Percentiles rank a stretch among this genome's conserved stretches.
Conservation (phyloP, 129 eudicot genomes). For the Pseudognaphalium luteoalbum region DNA sequence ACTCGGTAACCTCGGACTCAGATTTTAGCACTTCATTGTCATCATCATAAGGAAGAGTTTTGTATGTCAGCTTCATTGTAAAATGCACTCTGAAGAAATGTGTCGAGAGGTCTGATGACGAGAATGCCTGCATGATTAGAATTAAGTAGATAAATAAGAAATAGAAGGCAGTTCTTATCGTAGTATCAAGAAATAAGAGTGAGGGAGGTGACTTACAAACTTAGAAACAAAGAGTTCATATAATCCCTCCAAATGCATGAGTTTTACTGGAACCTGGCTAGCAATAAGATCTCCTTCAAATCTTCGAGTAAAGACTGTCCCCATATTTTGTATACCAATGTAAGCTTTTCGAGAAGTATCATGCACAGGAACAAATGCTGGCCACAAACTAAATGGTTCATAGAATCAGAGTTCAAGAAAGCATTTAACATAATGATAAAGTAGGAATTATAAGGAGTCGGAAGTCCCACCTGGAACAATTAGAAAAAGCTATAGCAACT, state of each 20-base stretch:
- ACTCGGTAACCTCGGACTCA: slow-evolving; percentile 46
- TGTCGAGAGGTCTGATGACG: slow-evolving; percentile 78
- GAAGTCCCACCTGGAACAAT: slow-evolving; percentile 73
- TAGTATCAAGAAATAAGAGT: not conserved
- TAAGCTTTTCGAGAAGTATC: slow-evolving; percentile 89
- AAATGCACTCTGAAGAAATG: slow-evolving; percentile 69
- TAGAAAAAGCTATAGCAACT: slow-evolving; percentile 90
- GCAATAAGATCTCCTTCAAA: slow-evolving; percentile 92
- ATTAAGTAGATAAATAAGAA: slow-evolving; percentile 15
- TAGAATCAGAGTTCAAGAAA: slow-evolving; percentile 26
- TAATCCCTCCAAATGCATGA: slow-evolving; percentile 97
- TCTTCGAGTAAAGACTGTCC: slow-evolving; percentile 89
- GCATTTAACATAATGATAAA: slow-evolving; percentile 6
- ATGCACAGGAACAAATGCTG: slow-evolving; percentile 99
- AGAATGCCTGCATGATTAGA: slow-evolving; percentile 55
- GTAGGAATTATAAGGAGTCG: slow-evolving; percentile 4
- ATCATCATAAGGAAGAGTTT: slow-evolving; percentile 73
- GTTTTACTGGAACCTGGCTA: slow-evolving; percentile 94
- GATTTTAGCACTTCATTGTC: slow-evolving; percentile 49
- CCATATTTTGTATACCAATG: slow-evolving; percentile 97
- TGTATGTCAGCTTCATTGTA: slow-evolving; percentile 83
- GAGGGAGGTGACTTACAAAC: slow-evolving; percentile 59
- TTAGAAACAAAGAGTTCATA: slow-evolving; percentile 91
- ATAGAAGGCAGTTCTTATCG: not conserved
- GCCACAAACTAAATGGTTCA: slow-evolving; percentile 78